Evolutionary conservation across 495 filamentous ascomycete genomes (phyloP).

Genomic region (Trypethelium eluteriae): DNA sequence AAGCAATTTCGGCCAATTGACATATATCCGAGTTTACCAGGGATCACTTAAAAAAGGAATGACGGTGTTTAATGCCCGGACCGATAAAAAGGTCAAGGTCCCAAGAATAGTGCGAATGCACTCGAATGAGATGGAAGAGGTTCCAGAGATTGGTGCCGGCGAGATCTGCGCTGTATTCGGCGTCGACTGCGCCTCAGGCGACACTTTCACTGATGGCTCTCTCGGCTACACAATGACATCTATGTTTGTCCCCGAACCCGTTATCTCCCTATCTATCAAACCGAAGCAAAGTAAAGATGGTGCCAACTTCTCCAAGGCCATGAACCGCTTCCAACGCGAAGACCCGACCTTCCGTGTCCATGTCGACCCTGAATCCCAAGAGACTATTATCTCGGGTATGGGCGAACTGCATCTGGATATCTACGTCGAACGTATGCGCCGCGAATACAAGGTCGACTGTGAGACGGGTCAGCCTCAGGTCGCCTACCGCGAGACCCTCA

Average conservation of each 20-base stretch:
- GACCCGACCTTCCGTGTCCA: conserved; percentile 96
- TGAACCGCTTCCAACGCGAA: conserved; percentile 97
- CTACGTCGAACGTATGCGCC: conserved; percentile 95
- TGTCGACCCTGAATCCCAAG: conserved; percentile 79
- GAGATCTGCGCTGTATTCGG: conserved; percentile 99
- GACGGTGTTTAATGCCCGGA: conserved; percentile 88
- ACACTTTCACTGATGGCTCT: conserved; percentile 93
- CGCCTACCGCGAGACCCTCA: conserved; percentile 93
- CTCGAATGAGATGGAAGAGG: conserved; percentile 98
- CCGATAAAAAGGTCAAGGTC: conserved; percentile 90
- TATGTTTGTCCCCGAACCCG: conserved; percentile 98
- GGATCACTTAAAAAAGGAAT: conserved; percentile 79
- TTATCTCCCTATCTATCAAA: conserved; percentile 95
- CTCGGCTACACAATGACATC: conserved; percentile 95
- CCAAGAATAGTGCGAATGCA: conserved; percentile 99
- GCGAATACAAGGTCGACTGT: conserved; percentile 94
- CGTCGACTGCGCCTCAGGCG: conserved; percentile 94
- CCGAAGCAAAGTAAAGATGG: conserved; percentile 90
- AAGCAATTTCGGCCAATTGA: conserved; percentile 96
- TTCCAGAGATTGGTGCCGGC: conserved; percentile 81
- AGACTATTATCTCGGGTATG: conserved; percentile 99
- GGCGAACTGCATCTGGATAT: conserved; percentile 95
- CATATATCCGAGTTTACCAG: conserved; percentile 98
- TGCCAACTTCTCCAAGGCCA: conserved; percentile 95
- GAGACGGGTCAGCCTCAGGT: conserved; percentile 95